Conservation (phyloP, 176 grass and related monocot species). For the Guadua angustifolia region DNA sequence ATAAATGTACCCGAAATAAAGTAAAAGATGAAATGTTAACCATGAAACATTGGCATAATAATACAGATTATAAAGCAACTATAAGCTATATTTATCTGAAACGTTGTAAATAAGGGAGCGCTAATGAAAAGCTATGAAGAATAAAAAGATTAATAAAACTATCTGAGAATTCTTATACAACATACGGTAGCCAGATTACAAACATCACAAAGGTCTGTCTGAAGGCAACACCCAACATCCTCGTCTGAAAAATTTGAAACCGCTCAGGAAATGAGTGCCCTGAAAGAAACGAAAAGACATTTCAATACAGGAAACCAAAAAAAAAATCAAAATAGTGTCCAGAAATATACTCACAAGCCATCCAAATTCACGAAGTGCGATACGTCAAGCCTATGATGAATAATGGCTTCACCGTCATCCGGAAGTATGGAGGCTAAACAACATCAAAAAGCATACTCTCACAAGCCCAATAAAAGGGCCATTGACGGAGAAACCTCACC, state of each 20-base stretch:
- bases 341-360: conserved; percentile 76
- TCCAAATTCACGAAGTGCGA: conserved; percentile 96
- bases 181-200: too few relatives aligned
- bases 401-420: conserved; percentile 94
- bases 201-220: conserved; percentile 70
- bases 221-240: conserved; percentile 85
- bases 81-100: too few relatives aligned
- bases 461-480: conserved; percentile 88
- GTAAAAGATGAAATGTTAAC: too few relatives aligned
- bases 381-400: conserved; percentile 86
- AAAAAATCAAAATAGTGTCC: background rate
- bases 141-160: too few relatives aligned
- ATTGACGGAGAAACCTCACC: conserved; percentile 78
- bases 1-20: too few relatives aligned
- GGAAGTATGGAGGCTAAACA: conserved; percentile 95
- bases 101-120: too few relatives aligned
- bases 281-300: conserved; percentile 19
- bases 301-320: background rate
- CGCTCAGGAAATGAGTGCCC: conserved; percentile 11
- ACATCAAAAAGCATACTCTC: conserved; percentile 75
- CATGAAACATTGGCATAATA: too few relatives aligned
- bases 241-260: conserved; percentile 64
- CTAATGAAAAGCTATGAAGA: too few relatives aligned
- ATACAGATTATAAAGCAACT: too few relatives aligned
- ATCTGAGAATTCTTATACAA: too few relatives aligned